phyloP scores from a whole-genome alignment of 371 early-diverging fungal species.

The Apophysomyces variabilis region DNA sequence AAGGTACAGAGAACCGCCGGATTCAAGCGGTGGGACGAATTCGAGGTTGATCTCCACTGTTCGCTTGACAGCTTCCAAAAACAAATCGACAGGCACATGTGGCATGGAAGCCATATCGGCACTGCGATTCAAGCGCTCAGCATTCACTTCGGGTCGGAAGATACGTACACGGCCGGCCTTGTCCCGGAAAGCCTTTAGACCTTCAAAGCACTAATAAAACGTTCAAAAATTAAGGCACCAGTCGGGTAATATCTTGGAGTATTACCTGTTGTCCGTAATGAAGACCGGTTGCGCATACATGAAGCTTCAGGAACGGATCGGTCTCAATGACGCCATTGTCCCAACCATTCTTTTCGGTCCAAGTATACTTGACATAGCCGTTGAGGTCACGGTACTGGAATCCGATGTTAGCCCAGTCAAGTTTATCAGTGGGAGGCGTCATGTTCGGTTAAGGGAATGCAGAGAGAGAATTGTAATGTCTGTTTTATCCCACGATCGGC shows the following conservation, averaged over 20 bases:
- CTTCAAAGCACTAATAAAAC: constrained; percentile 71
- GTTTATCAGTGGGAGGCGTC: constrained; percentile 40
- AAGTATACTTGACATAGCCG: constrained; percentile 67
- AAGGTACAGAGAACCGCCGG: constrained; percentile 68
- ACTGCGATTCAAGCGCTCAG: constrained; percentile 65
- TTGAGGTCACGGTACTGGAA: constrained; percentile 72
- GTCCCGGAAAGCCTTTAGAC: constrained; percentile 82
- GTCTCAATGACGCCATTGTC: constrained; percentile 62
- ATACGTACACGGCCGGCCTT: constrained; percentile 74
- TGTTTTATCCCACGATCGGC: not conserved
- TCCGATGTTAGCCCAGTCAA: constrained; percentile 75
- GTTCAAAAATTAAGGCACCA: not conserved
- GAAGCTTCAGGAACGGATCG: constrained; percentile 52
- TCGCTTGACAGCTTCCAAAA: constrained; percentile 66
- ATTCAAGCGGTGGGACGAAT: constrained; percentile 73
- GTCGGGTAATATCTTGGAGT: too few species aligned
- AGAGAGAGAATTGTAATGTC: not conserved
- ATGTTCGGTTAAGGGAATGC: not conserved
- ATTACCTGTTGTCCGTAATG: constrained; percentile 78
- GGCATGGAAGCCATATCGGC: constrained; percentile 68
- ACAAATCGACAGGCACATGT: constrained; percentile 64
- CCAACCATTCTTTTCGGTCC: constrained; percentile 67
- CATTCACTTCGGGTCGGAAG: constrained; percentile 79
- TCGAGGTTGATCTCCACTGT: constrained; percentile 70
- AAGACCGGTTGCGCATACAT: constrained; percentile 64